Conservation (phyloP, 1,139 yeast genomes). For the Pichia sp. region DNA sequence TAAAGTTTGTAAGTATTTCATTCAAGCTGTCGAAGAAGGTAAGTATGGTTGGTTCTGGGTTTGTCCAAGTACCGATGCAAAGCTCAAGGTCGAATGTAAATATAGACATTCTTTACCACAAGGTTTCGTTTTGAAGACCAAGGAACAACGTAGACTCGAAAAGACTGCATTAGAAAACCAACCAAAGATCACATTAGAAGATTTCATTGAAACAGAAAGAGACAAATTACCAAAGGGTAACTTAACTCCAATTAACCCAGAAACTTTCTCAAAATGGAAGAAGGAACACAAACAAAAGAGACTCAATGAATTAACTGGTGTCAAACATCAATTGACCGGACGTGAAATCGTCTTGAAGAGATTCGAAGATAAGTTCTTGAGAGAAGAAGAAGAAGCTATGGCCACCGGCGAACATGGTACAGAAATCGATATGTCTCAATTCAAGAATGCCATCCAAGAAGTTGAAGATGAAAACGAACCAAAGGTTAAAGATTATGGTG, state of each 20-base stretch:
- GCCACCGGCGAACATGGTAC: slow-evolving; percentile 53
- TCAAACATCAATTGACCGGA: slow-evolving; percentile 63
- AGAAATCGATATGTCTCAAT: slow-evolving; percentile 71
- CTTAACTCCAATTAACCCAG: slow-evolving; percentile 86
- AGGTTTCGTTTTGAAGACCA: slow-evolving; percentile 94
- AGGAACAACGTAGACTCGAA: slow-evolving; percentile 91
- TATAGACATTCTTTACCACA: slow-evolving; percentile 97
- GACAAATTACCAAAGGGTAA: slow-evolving; percentile 72
- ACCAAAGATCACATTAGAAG: slow-evolving; percentile 93
- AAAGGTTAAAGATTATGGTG: slow-evolving; percentile 58
- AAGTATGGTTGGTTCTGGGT: slow-evolving; percentile 99
- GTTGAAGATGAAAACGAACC: slow-evolving; percentile 37
- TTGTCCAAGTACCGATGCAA: slow-evolving; percentile 88
- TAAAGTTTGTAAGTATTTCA: slow-evolving; percentile 88
- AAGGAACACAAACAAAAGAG: slow-evolving; percentile 60
- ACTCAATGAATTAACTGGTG: slow-evolving; percentile 53
- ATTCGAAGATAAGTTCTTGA: slow-evolving; percentile 58
- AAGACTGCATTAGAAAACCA: slow-evolving; percentile 80
- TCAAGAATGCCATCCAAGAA: slow-evolving; percentile 46
- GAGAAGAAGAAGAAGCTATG: slow-evolving; percentile 35
- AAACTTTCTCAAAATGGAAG: slow-evolving; percentile 87
- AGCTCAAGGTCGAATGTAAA: slow-evolving; percentile 62
- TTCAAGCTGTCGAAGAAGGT: slow-evolving; percentile 96
- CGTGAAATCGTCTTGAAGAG: slow-evolving; percentile 77
- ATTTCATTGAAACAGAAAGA: slow-evolving; percentile 93